Evolutionary conservation across 2,329 filamentous ascomycete genomes (phyloP).

Genomic region (Albophoma yamanashiensis): DNA sequence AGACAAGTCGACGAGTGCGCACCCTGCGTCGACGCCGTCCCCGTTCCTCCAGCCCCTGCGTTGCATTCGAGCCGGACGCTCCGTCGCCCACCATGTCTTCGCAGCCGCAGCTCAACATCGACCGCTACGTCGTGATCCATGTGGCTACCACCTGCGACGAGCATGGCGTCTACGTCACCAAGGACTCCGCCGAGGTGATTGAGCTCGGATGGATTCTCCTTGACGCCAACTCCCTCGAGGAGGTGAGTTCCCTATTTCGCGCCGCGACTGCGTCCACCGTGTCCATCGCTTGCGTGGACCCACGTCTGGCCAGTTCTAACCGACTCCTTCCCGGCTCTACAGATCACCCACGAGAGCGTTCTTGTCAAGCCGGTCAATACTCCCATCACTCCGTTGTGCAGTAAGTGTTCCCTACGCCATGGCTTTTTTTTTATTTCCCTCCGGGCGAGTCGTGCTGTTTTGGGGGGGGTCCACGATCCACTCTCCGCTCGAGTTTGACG

Average conservation of each 20-base stretch:
- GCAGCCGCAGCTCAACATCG: constrained; percentile 58
- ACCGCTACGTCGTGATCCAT: constrained; percentile 96
- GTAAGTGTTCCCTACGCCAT: constrained; percentile 49
- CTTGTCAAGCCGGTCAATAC: constrained; percentile 98
- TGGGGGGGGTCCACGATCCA: neutral
- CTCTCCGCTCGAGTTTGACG: neutral
- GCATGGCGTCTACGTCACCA: constrained; percentile 97
- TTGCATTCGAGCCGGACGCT: constrained; percentile 9
- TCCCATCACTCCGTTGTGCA: constrained; percentile 95
- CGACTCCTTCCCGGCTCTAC: constrained; percentile 5
- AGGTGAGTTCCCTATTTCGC: constrained; percentile 49
- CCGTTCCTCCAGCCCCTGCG: constrained; percentile 5
- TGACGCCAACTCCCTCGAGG: constrained; percentile 82
- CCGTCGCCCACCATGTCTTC: constrained; percentile 24
- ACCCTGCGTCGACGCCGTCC: constrained; percentile 5
- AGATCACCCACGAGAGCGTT: constrained; percentile 92
- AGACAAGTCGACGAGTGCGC: constrained; percentile 6
- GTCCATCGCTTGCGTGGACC: neutral
- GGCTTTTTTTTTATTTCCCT: constrained; percentile 7
- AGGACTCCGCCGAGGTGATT: constrained; percentile 98
- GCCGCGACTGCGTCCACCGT: constrained; percentile 1
- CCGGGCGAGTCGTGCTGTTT: constrained; percentile 1
- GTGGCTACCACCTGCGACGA: constrained; percentile 98
- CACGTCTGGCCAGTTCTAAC: constrained; percentile 3
- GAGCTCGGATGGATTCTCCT: constrained; percentile 97